Evolutionary conservation across 805 yeast genomes (phyloP).

Genomic region (Schwanniomyces yamadae): DNA sequence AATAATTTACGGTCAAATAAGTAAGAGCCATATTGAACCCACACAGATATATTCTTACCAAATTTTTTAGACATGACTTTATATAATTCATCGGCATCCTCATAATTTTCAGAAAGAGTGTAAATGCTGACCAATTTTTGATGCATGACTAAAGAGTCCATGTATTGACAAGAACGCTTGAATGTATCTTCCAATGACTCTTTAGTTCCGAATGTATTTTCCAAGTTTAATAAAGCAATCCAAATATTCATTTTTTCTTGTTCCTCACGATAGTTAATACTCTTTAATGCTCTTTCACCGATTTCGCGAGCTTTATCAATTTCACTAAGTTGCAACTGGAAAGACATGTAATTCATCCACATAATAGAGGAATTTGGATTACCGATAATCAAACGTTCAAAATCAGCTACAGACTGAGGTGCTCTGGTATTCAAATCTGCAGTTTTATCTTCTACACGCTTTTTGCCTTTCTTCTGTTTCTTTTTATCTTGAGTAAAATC

Average conservation of each 20-base stretch:
- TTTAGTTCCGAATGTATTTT: conserved; percentile 85
- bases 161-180: conserved; percentile 82
- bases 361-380: conserved; percentile 89
- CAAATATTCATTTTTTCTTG: conserved; percentile 90
- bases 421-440: conserved; percentile 79
- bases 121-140: conserved; percentile 75
- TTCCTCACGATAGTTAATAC: conserved; percentile 88
- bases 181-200: conserved; percentile 80
- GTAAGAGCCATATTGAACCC: conserved; percentile 82
- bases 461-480: conserved; percentile 44
- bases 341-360: conserved; percentile 99
- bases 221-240: conserved; percentile 93
- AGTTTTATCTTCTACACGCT: conserved; percentile 72
- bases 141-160: conserved; percentile 85
- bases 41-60: conserved; percentile 67
- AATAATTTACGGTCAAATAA: conserved; percentile 56
- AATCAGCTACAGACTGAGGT: conserved; percentile 89
- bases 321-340: conserved; percentile 92
- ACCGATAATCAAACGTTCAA: conserved; percentile 87
- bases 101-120: conserved; percentile 66
- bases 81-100: conserved; percentile 69
- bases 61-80: conserved; percentile 70
- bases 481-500: conserved; percentile 56
- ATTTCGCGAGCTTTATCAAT: conserved; percentile 91
- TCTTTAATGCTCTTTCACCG: conserved; percentile 87